A percentile compares a stretch with the other conserved stretches of the same genome.
Evolutionary conservation across 208 protist genomes (phyloP).

Genomic region (Lotmaria passim): DNA sequence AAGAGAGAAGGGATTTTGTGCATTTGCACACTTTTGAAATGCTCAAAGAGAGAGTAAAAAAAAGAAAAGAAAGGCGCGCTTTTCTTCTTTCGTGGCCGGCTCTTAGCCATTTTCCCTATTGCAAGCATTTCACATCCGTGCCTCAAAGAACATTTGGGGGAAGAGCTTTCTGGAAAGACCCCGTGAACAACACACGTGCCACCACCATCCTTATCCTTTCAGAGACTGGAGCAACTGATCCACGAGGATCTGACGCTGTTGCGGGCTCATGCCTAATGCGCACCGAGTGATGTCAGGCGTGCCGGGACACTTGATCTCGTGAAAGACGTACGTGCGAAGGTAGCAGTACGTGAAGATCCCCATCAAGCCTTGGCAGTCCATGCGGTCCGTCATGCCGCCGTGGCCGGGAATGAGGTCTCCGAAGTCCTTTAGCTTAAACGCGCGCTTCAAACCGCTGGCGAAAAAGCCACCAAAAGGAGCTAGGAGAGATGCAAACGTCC

Average conservation of each 20-base stretch:
- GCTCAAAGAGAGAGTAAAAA: slow-evolving; percentile 5
- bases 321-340: slow-evolving; percentile 77
- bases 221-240: slow-evolving; percentile 48
- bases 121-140: background rate
- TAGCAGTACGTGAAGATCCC: slow-evolving; percentile 93
- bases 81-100: background rate
- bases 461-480: slow-evolving; percentile 99
- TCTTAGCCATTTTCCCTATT: too few relatives aligned
- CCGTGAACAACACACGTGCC: background rate
- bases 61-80: slow-evolving; percentile 1
- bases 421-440: slow-evolving; percentile 98
- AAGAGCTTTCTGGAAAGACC: background rate
- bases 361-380: slow-evolving; percentile 98
- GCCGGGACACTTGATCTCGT: slow-evolving; percentile 52
- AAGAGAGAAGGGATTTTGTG: background rate
- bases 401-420: slow-evolving; percentile 97
- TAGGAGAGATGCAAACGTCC: slow-evolving; percentile 95
- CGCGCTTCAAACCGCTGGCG: slow-evolving; percentile 97
- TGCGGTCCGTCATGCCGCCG: slow-evolving; percentile 97
- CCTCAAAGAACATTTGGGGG: background rate
- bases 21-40: background rate
- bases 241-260: slow-evolving; percentile 46
- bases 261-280: slow-evolving; percentile 44
- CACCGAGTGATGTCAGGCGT: slow-evolving; percentile 55
- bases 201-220: slow-evolving; percentile 10